Evolutionary conservation across 2,329 filamentous ascomycete genomes (phyloP), one percentile per base, ranked within the genome.

Genomic region (Cyphellophora europaea): DNA sequence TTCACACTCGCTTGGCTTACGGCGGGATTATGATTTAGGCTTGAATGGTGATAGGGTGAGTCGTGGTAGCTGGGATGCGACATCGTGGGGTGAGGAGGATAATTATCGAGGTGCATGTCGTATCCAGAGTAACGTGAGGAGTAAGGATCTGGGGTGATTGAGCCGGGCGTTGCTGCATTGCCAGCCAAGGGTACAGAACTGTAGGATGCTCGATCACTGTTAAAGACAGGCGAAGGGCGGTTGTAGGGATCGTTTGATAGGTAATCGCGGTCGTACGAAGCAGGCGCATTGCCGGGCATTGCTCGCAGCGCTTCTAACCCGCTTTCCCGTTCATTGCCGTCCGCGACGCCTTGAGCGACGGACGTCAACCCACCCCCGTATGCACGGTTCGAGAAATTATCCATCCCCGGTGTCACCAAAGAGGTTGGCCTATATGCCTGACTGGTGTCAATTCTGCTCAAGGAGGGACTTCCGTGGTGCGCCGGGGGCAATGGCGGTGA

Each of bases 1-100:
- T 94, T 79, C 33, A 49, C 44, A 27, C 37, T 38, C 6, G 44
- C 44, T 16, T 46, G 42, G 25, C 72, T 72, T 3, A 78, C 58
- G 6, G 63, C 56, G 15, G 68, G 59, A 39, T 69, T 68, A 59
- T 68, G 58, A 8, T 51, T 54, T 41, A 54, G 65, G 19, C 16
- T 34, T 30, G 60, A 72, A 46, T 72, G 69, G 36, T 73, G 71
- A 53, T 85, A 86, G 0, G 79, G 79, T 32, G 79, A 78, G 48
- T 82, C 78, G 18, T 66, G 61, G 52, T 43, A 68, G n/a, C n/a
- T n/a, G n/a, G n/a, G n/a, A 53, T 13, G 67, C 58, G 19, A 56
- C 59, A 27, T 51, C 43, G 30, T 48, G 44, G 42, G 53, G 44
- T 41, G 56, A 36, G 45, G 50, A 41, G 51, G 53, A 31, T 55